These are phyloP conservation scores for Zelopaecilomyces penicillatus DNA, from an alignment of 2,329 filamentous ascomycete genomes.

Conservation along the genomic window DNA sequence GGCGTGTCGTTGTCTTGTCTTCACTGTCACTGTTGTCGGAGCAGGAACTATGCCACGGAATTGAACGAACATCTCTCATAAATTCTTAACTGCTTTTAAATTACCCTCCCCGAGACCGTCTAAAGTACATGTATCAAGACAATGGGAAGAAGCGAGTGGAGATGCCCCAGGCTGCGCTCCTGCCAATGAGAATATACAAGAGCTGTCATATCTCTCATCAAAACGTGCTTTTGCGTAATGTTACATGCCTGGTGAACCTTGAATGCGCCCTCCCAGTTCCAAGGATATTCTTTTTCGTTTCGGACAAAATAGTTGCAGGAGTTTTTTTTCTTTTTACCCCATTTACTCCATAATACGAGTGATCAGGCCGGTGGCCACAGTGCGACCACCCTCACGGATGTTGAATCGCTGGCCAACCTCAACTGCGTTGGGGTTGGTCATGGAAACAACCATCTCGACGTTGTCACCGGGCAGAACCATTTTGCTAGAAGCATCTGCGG, in stretches of 20 bases:
- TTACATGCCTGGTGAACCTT: too few relatives aligned
- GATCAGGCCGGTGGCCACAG: constrained; percentile 74
- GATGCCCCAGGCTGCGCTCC: constrained; percentile 26
- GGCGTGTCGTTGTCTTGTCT: too few relatives aligned
- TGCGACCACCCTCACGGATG: constrained; percentile 91
- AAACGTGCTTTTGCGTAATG: background rate
- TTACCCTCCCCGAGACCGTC: constrained; percentile 14
- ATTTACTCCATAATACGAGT: constrained; percentile 60
- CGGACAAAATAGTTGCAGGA: background rate
- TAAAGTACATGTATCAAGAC: constrained; percentile 30
- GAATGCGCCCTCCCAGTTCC: too few relatives aligned
- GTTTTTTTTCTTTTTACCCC: background rate
- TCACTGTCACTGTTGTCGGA: too few relatives aligned
- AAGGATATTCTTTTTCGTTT: background rate
- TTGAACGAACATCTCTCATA: too few relatives aligned
- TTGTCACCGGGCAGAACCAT: constrained; percentile 99
- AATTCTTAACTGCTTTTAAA: too few relatives aligned
- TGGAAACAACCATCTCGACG: constrained; percentile 87
- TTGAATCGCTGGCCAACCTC: constrained; percentile 96
- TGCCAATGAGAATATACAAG: constrained; percentile 27
- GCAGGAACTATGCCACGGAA: too few relatives aligned
- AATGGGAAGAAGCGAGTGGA: constrained; percentile 33
- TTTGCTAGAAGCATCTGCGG: constrained; percentile 61
- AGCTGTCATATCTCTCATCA: constrained; percentile 20
- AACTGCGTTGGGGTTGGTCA: constrained; percentile 77